A percentile compares a stretch with the other conserved stretches of the same genome.
Evolutionary conservation across 2,329 filamentous ascomycete genomes (phyloP).

Genomic region (Claviceps paspali): DNA sequence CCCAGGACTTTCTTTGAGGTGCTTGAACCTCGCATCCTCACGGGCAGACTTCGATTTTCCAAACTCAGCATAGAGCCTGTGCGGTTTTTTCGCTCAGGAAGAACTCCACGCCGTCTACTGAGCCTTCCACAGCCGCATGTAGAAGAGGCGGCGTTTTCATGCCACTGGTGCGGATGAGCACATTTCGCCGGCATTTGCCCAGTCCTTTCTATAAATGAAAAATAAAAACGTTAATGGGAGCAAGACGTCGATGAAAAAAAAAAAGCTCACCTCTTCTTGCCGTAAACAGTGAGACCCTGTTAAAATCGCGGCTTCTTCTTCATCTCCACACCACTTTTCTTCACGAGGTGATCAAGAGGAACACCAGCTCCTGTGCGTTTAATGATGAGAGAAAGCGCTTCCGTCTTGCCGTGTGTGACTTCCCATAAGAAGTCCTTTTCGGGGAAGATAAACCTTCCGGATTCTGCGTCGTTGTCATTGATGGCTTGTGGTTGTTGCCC

Average conservation of each 20-base stretch:
- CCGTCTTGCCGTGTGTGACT: constrained; percentile 32
- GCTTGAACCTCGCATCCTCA: constrained; percentile 46
- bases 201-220: constrained; percentile 37
- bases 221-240: too few species aligned
- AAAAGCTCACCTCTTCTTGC: constrained; percentile 41
- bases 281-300: constrained; percentile 61
- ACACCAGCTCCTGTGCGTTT: constrained; percentile 51
- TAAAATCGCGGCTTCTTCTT: constrained; percentile 56
- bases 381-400: constrained; percentile 49
- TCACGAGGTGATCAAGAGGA: constrained; percentile 50
- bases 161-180: constrained; percentile 23
- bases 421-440: constrained; percentile 26
- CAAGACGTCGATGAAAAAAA: not conserved
- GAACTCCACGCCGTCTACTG: constrained; percentile 58
- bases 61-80: constrained; percentile 54
- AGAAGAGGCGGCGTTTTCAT: constrained; percentile 42
- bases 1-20: constrained; percentile 40
- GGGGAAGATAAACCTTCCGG: constrained; percentile 23
- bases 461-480: constrained; percentile 19
- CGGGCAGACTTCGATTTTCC: constrained; percentile 39
- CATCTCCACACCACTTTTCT: constrained; percentile 47
- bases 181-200: constrained; percentile 47
- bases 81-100: constrained; percentile 58
- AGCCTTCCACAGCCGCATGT: constrained; percentile 38
- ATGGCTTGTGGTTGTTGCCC: constrained; percentile 16